These are phyloP conservation scores for Rugosomyces carneus DNA, from an alignment of 1,284 basidiomycete genomes.

Conservation along the genomic window DNA sequence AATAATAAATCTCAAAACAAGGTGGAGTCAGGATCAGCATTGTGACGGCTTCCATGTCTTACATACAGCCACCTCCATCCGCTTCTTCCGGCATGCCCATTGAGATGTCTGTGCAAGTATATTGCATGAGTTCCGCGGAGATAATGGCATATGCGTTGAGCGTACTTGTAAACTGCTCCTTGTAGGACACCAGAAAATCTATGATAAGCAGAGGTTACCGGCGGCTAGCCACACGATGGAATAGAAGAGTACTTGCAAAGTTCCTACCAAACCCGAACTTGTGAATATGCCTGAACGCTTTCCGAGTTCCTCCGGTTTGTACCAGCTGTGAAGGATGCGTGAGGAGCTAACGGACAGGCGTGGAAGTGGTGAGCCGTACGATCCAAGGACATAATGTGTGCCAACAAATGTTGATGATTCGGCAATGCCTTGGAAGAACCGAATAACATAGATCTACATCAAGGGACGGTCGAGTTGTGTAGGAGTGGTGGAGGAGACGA, in stretches of 20 bases:
- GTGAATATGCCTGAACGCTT: slow-evolving; percentile 71
- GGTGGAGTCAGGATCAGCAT: slow-evolving; percentile 1
- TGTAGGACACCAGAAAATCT: slow-evolving; percentile 72
- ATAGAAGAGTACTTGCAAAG: slow-evolving; percentile 37
- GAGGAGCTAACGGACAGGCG: neutral
- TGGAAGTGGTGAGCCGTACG: slow-evolving; percentile 29
- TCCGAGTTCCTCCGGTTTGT: slow-evolving; percentile 61
- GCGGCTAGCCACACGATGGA: neutral
- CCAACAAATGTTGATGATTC: slow-evolving; percentile 73
- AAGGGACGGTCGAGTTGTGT: slow-evolving; percentile 10
- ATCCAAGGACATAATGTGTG: slow-evolving; percentile 69
- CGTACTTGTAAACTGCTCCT: slow-evolving; percentile 56
- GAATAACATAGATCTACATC: slow-evolving; percentile 58
- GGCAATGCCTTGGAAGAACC: slow-evolving; percentile 69
- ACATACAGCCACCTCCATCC: slow-evolving; percentile 71
- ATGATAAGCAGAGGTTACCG: neutral
- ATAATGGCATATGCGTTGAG: neutral
- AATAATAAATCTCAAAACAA: slow-evolving; percentile 51
- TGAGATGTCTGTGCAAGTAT: slow-evolving; percentile 42
- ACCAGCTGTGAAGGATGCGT: slow-evolving; percentile 43
- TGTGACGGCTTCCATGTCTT: neutral
- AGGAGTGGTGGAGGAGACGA: neutral
- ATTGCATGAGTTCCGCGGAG: slow-evolving; percentile 3
- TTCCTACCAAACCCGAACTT: slow-evolving; percentile 58
- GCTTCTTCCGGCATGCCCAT: slow-evolving; percentile 50